phyloP scores from a whole-genome alignment of 495 filamentous ascomycete genomes.

The Penicillium fimorum region DNA sequence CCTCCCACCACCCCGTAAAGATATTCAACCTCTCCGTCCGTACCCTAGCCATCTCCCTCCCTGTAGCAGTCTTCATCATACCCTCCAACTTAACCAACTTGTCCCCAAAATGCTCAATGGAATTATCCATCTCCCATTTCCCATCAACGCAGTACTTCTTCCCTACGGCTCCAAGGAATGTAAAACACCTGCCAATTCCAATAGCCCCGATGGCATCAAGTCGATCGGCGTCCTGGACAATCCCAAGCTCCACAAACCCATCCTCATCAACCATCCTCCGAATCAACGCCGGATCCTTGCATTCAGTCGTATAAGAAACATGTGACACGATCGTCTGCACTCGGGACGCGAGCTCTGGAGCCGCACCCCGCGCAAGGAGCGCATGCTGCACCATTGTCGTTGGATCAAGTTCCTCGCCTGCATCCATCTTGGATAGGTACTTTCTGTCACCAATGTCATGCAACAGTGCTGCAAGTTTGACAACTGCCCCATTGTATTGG shows the following conservation, averaged over 20 bases:
- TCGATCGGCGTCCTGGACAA: conserved; percentile 90
- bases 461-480: conserved; percentile 73
- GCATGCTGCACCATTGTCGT: conserved; percentile 55
- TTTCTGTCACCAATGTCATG: conserved; percentile 90
- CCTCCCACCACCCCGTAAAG: conserved; percentile 72
- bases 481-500: conserved; percentile 50
- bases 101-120: conserved; percentile 74
- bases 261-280: conserved; percentile 47
- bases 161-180: conserved; percentile 65
- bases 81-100: conserved; percentile 70
- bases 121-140: conserved; percentile 56
- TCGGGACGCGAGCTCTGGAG: conserved; percentile 52
- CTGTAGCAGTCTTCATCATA: conserved; percentile 82
- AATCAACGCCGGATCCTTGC: conserved; percentile 54
- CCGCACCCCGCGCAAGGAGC: conserved; percentile 56
- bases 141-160: conserved; percentile 28
- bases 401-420: conserved; percentile 29
- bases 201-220: conserved; percentile 86
- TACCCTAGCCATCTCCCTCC: conserved; percentile 61
- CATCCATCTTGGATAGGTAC: conserved; percentile 48
- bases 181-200: conserved; percentile 76
- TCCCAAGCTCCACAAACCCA: conserved; percentile 67
- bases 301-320: conserved; percentile 78
- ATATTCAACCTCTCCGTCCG: conserved; percentile 60
- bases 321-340: conserved; percentile 68